phyloP scores from a whole-genome alignment of 2,329 filamentous ascomycete species.

The Periconia digitata region DNA sequence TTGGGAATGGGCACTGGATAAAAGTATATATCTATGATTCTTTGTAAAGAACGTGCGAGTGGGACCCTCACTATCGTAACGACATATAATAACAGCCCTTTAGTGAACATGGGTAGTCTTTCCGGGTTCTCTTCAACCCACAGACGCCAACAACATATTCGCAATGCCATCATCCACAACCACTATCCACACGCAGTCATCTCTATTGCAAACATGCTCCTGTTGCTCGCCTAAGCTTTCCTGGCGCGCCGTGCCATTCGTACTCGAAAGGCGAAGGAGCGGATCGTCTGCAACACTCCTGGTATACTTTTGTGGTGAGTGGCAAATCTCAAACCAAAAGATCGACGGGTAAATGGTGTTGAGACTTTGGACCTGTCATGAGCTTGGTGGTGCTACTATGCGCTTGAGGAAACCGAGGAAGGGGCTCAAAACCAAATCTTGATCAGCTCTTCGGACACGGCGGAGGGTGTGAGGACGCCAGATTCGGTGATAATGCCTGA shows the following conservation, averaged over 20 bases:
- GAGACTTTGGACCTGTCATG: conserved; percentile 8
- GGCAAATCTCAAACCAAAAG: conserved; percentile 5
- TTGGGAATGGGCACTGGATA: too few species aligned
- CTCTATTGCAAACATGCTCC: conserved; percentile 9
- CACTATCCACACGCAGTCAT: too few species aligned
- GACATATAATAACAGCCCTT: too few species aligned
- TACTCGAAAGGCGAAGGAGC: conserved; percentile 7
- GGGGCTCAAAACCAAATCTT: conserved; percentile 56
- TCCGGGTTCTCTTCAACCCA: too few species aligned
- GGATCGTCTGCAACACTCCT: conserved; percentile 14
- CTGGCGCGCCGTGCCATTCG: conserved; percentile 9
- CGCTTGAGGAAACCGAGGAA: conserved; percentile 10
- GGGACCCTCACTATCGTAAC: too few species aligned
- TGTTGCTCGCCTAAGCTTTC: conserved; percentile 17
- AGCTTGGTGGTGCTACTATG: background rate
- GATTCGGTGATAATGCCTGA: conserved; percentile 76
- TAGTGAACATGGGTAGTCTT: too few species aligned
- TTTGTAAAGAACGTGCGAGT: too few species aligned
- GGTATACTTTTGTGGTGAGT: conserved; percentile 9
- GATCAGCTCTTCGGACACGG: conserved; percentile 70
- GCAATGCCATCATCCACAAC: too few species aligned
- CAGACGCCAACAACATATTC: too few species aligned
- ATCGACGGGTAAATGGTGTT: background rate
- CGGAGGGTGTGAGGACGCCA: conserved; percentile 69
- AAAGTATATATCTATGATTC: too few species aligned